phyloP scores from a whole-genome alignment of 805 yeast genomes.

The Ogataea pini region DNA sequence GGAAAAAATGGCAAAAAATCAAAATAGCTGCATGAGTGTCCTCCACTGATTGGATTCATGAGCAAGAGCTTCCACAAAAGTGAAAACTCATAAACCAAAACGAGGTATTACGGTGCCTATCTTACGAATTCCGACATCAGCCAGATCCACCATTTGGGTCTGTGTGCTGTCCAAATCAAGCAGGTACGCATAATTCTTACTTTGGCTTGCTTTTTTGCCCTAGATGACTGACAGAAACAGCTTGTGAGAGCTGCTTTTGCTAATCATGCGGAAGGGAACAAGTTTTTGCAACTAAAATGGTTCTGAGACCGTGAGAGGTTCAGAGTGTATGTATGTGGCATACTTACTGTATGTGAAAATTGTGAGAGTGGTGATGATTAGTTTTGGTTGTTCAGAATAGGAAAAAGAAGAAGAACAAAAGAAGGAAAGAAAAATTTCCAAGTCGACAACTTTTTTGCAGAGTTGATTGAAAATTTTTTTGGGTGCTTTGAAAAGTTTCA shows the following conservation, averaged over 20 bases:
- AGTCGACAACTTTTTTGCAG: too few species aligned
- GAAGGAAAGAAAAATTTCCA: too few species aligned
- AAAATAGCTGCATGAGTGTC: conserved; percentile 51
- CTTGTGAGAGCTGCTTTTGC: neutral
- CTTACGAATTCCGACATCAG: conserved; percentile 10
- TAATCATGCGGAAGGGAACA: neutral
- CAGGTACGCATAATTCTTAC: conserved; percentile 35
- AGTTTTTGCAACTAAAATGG: neutral
- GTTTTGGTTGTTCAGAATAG: neutral
- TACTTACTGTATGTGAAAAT: neutral
- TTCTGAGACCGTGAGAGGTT: neutral
- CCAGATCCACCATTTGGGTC: conserved; percentile 9
- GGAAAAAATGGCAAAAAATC: conserved; percentile 27
- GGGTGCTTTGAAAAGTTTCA: neutral
- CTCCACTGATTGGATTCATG: conserved; percentile 43
- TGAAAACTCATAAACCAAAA: conserved; percentile 13
- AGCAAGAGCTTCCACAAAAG: conserved; percentile 29
- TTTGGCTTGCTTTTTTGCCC: conserved; percentile 32
- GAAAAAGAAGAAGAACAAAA: neutral
- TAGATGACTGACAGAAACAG: neutral
- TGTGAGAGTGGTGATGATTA: neutral
- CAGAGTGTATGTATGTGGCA: neutral
- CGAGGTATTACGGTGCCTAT: conserved; percentile 22
- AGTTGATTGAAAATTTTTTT: conserved; percentile 1
- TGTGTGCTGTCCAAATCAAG: conserved; percentile 14